Evolutionary conservation across 805 yeast genomes (phyloP).

Genomic region (Ogataea pignaliae): DNA sequence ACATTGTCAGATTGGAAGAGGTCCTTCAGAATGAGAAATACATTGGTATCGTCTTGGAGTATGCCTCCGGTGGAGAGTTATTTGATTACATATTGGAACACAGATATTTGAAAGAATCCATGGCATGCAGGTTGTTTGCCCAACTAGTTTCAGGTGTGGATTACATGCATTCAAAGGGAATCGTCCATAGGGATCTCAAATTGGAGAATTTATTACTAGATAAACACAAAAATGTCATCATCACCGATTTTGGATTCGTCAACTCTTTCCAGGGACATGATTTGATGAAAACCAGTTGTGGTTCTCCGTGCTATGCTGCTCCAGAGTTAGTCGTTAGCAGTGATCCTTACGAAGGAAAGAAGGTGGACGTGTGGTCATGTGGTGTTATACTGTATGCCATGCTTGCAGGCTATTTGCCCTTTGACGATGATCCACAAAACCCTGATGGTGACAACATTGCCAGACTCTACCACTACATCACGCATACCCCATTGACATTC

Average conservation of each 20-base stretch:
- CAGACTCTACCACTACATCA: conserved; percentile 84
- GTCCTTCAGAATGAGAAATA: conserved; percentile 91
- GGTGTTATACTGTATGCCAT: conserved; percentile 95
- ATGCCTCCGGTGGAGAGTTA: conserved; percentile 96
- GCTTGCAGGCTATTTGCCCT: conserved; percentile 95
- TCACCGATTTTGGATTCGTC: conserved; percentile 93
- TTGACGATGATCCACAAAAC: conserved; percentile 94
- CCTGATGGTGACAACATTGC: conserved; percentile 96
- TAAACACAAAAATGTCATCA: conserved; percentile 79
- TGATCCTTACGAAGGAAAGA: conserved; percentile 83
- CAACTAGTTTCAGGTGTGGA: conserved; percentile 92
- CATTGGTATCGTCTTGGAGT: conserved; percentile 93
- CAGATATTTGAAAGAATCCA: conserved; percentile 78
- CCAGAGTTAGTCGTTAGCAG: conserved; percentile 91
- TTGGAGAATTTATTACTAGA: conserved; percentile 73
- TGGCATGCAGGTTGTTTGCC: conserved; percentile 84
- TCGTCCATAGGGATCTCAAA: conserved; percentile 74
- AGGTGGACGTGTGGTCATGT: conserved; percentile 96
- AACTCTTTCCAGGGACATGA: conserved; percentile 73
- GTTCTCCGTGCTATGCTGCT: conserved; percentile 98
- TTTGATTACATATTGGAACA: conserved; percentile 88
- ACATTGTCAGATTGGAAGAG: conserved; percentile 86
- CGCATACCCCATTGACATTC: conserved; percentile 86
- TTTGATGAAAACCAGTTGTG: conserved; percentile 91
- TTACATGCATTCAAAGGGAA: conserved; percentile 78